A percentile compares a stretch with the other conserved stretches of the same genome.
Evolutionary conservation across 352 stramenopile species (phyloP).

Genomic region (Pythium sp.): DNA sequence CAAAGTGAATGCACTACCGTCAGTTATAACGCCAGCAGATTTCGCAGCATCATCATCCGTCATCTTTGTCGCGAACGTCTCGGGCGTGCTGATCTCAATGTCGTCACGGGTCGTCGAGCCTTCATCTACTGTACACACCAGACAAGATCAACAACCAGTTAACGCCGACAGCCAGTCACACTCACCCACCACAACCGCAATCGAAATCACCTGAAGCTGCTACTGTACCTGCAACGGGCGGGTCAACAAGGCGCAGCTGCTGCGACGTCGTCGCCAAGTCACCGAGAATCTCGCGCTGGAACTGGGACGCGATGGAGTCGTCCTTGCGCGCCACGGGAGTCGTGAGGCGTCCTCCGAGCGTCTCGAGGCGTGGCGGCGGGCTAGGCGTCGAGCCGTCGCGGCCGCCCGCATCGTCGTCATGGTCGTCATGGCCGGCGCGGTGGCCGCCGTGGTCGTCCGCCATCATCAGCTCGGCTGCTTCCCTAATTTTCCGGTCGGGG

Average conservation of each 20-base stretch:
- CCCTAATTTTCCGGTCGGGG: neutral
- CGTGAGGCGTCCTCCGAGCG: constrained; percentile 25
- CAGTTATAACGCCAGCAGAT: neutral
- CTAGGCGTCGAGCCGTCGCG: constrained; percentile 1
- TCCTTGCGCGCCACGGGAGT: constrained; percentile 23
- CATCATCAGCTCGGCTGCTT: constrained; percentile 4
- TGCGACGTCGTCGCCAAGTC: constrained; percentile 12
- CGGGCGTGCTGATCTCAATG: constrained; percentile 31
- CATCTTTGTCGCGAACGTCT: constrained; percentile 21
- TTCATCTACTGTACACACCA: constrained; percentile 7
- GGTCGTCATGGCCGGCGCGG: neutral
- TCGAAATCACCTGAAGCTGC: neutral
- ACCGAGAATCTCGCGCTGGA: constrained; percentile 64
- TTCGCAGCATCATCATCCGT: neutral
- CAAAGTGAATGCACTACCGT: neutral
- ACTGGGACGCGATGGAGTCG: constrained; percentile 54
- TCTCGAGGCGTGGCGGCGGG: constrained; percentile 10
- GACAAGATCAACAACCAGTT: neutral
- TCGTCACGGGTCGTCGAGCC: constrained; percentile 13
- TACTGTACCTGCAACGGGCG: neutral
- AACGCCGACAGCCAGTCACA: neutral
- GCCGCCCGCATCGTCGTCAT: neutral
- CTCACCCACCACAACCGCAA: neutral
- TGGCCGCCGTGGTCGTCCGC: neutral
- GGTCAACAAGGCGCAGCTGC: neutral